Base-by-base conservation (phyloP, 2,329 filamentous ascomycete species). In the Clarireedia paspali region DNA sequence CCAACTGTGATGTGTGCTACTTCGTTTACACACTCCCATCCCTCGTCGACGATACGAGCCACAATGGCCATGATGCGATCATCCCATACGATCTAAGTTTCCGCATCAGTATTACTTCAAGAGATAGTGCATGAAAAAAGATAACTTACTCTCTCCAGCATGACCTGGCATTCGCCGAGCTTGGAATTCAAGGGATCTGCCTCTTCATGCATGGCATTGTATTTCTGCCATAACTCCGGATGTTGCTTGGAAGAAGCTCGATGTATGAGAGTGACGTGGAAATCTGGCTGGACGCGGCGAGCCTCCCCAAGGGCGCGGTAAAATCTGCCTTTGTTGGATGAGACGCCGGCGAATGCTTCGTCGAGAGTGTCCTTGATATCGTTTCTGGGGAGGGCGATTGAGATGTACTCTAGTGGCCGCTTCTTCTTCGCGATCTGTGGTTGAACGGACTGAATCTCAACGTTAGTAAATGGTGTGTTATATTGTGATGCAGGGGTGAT, bases 181-280 rank as follows among this genome's bases (percentile, higher is more conserved):
- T 78, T 75, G 2, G 76, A 72, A 14, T 17, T 7, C 40, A n/a
- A 44, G 6, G 40, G 40, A 20, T 44, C 40, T 9, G 40, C 40
- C 17, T 70, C 70, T 17, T 62, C 50, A 63, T 88, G 82, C 1
- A 88, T 71, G n/a, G 78, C 73, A 5, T 69, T 70, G 63, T 96
- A 92, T 55, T 77, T 80, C 53, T 85, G 73, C 94, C 94, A 99
- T 53, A 92, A 75, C 7, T 85, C 80, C 0, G 84, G 79, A 60
- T 85, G 72, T 30, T 85, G 73, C 42, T 76, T 75, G 9, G 82
- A 74, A 2, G 75, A 76, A 10, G 85, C 83, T 47, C 86, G 85
- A 71, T 99, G 94, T 70, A 96, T 90, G 40, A 99, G 80, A 0
- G 94, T 99, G 57, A 99, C 89, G 69, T 99, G 94, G 70, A 97